These are phyloP conservation scores for Sarcocystis neurona DNA, from an alignment of 169 alveolate genomes.

Conservation along the genomic window DNA sequence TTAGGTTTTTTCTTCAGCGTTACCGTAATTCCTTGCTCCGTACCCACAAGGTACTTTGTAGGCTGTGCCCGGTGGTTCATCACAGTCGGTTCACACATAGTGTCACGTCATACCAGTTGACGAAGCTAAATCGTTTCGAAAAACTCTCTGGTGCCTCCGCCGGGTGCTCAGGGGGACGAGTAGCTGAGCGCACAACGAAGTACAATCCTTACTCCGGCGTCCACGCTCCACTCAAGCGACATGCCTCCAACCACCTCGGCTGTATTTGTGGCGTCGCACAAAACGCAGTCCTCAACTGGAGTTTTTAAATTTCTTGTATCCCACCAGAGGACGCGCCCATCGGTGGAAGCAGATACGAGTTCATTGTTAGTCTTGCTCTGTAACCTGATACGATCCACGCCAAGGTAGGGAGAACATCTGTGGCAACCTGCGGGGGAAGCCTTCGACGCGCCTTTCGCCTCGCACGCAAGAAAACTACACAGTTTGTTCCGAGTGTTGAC, in stretches of 20 bases:
- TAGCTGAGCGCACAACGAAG: not conserved
- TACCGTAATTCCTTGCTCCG: conserved; percentile 90
- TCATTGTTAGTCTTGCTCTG: conserved; percentile 89
- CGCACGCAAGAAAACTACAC: too few relatives aligned
- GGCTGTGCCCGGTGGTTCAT: too few relatives aligned
- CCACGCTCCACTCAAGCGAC: conserved; percentile 87
- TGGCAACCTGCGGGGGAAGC: not conserved
- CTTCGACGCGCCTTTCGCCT: not conserved
- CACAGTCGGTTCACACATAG: too few relatives aligned
- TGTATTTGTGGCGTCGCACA: conserved; percentile 50
- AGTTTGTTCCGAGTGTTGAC: too few relatives aligned
- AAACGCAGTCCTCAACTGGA: conserved; percentile 76
- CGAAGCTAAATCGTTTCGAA: too few relatives aligned
- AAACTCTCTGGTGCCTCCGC: too few relatives aligned
- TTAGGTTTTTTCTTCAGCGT: conserved; percentile 90
- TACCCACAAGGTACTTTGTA: conserved; percentile 88
- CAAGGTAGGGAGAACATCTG: not conserved
- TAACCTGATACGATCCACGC: conserved; percentile 56
- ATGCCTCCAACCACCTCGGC: conserved; percentile 83
- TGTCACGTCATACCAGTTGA: too few relatives aligned
- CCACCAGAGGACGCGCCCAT: conserved; percentile 92
- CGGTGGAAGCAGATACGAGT: conserved; percentile 88
- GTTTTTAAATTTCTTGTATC: conserved; percentile 84
- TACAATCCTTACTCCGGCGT: conserved; percentile 83
- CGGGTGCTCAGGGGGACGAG: not conserved